These are phyloP conservation scores for Xerocomus cyaneibrunnescens DNA, from an alignment of 1,284 basidiomycete species.

Conservation along the genomic window DNA sequence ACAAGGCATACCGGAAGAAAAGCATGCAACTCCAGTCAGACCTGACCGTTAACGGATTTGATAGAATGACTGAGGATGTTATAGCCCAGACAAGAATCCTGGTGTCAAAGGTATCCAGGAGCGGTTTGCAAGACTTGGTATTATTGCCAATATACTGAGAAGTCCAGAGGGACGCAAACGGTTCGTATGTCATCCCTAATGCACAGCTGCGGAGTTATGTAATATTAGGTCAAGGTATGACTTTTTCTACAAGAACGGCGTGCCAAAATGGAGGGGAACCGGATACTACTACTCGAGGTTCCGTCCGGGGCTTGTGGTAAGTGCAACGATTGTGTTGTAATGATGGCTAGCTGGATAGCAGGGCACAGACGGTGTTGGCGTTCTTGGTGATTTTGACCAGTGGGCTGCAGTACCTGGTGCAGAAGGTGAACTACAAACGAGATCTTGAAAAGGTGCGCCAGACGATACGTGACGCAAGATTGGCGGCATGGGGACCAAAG, in stretches of 20 bases:
- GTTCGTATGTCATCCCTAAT: slow-evolving; percentile 42
- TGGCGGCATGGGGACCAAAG: slow-evolving; percentile 76
- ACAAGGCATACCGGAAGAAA: slow-evolving; percentile 86
- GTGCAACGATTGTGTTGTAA: slow-evolving; percentile 23
- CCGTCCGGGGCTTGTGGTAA: slow-evolving; percentile 81
- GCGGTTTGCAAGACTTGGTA: slow-evolving; percentile 83
- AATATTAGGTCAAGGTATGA: slow-evolving; percentile 58
- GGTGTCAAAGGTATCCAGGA: slow-evolving; percentile 79
- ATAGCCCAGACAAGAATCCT: slow-evolving; percentile 91
- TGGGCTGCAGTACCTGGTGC: slow-evolving; percentile 76
- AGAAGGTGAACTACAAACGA: slow-evolving; percentile 71
- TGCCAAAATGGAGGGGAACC: slow-evolving; percentile 85
- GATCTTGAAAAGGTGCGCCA: slow-evolving; percentile 71
- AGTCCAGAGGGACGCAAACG: slow-evolving; percentile 74
- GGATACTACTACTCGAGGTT: slow-evolving; percentile 93
- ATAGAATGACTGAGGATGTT: slow-evolving; percentile 10
- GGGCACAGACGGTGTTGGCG: slow-evolving; percentile 52
- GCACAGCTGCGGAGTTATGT: slow-evolving; percentile 1
- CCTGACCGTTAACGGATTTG: not conserved
- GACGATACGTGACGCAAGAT: slow-evolving; percentile 61
- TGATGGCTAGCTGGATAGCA: not conserved
- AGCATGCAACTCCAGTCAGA: slow-evolving; percentile 84
- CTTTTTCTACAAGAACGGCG: slow-evolving; percentile 90
- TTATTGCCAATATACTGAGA: slow-evolving; percentile 81
- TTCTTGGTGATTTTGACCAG: slow-evolving; percentile 79